Evolutionary conservation across 2,329 filamentous ascomycete genomes (phyloP).

Genomic region (Phyllosticta capitalensis): DNA sequence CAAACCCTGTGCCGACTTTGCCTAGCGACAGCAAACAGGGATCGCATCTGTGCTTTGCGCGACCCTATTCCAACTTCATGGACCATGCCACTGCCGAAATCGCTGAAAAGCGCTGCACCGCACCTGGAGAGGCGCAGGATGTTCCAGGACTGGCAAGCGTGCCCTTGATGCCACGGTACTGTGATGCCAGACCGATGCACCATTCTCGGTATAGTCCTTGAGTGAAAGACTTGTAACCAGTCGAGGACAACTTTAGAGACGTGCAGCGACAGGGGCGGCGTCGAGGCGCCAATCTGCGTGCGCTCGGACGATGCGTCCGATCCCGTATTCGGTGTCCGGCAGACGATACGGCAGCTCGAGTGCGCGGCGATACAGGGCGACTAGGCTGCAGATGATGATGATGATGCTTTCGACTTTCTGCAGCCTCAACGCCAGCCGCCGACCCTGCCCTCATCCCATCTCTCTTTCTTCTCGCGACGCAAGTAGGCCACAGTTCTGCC

Average conservation of each 20-base stretch:
- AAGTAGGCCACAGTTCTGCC: slow-evolving; percentile 70
- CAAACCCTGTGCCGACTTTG: background rate
- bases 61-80: background rate
- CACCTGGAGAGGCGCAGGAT: background rate
- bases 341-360: background rate
- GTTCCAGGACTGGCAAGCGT: background rate
- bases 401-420: background rate
- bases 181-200: background rate
- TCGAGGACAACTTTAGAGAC: background rate
- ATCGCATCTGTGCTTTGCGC: background rate
- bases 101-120: background rate
- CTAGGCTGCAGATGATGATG: too few relatives aligned
- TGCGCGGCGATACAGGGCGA: background rate
- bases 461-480: slow-evolving; percentile 74
- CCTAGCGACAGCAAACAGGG: background rate
- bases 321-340: background rate
- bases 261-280: background rate
- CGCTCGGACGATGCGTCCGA: background rate
- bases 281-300: background rate
- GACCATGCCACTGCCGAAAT: background rate
- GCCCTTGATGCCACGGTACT: background rate
- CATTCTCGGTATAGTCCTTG: background rate
- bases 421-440: slow-evolving; percentile 67
- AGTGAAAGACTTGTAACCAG: background rate
- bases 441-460: slow-evolving; percentile 93